A percentile compares a stretch with the other conserved stretches of the same genome.
Conservation (phyloP, 352 stramenopile species). For the Blastocystis hominis region DNA sequence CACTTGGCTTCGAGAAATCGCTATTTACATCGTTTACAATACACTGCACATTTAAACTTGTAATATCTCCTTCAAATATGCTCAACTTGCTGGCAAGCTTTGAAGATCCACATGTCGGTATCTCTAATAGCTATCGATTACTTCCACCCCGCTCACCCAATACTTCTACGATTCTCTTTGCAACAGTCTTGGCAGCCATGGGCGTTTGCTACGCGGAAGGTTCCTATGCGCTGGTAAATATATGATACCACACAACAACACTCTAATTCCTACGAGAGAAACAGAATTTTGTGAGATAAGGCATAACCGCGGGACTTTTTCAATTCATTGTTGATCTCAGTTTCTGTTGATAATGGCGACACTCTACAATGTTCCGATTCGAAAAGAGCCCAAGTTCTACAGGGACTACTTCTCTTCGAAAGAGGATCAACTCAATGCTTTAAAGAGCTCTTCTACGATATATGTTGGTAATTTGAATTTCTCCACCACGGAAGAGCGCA, state of each 20-base stretch:
- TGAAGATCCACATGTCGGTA: not conserved
- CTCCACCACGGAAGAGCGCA: slow-evolving; percentile 84
- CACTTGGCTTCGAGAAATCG: slow-evolving; percentile 35
- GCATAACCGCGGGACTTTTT: no score
- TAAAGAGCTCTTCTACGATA: slow-evolving; percentile 78
- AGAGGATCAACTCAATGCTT: slow-evolving; percentile 81
- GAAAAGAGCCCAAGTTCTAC: slow-evolving; percentile 76
- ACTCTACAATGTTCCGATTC: slow-evolving; percentile 65
- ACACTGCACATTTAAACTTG: slow-evolving; percentile 2
- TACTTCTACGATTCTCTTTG: not conserved
- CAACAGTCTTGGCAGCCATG: not conserved
- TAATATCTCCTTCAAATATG: slow-evolving; percentile 6
- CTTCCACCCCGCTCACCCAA: no score
- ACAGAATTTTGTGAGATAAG: no score
- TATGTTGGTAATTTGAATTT: slow-evolving; percentile 95
- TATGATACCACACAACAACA: not conserved
- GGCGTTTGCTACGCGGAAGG: not conserved
- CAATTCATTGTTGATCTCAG: no score
- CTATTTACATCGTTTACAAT: slow-evolving; percentile 40
- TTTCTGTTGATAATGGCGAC: slow-evolving; percentile 58
- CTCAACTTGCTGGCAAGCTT: not conserved
- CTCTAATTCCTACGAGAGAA: not conserved
- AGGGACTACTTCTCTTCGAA: slow-evolving; percentile 82
- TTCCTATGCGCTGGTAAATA: not conserved
- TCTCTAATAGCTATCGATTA: slow-evolving; percentile 17